Conservation (phyloP, 75 land plant genomes). For the Cupressus sempervirens region DNA sequence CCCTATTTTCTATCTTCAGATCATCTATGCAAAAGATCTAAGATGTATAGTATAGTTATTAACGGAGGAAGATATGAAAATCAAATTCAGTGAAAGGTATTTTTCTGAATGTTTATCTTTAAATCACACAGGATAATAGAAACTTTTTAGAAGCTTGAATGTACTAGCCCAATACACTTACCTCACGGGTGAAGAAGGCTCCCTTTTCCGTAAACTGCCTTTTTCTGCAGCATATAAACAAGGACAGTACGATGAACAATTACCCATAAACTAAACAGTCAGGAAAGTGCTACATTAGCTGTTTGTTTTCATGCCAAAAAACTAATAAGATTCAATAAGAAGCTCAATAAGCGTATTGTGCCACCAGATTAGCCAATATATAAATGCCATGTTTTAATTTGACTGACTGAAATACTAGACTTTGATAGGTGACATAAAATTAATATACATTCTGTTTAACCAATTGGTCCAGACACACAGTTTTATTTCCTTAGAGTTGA, state of each 20-base stretch:
- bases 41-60: neutral
- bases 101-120: neutral
- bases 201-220: neutral
- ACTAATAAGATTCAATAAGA: neutral
- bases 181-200: constrained; percentile 6
- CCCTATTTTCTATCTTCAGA: neutral
- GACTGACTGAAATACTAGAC: neutral
- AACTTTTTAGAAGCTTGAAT: neutral
- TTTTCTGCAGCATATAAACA: constrained; percentile 2
- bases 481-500: neutral
- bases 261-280: neutral
- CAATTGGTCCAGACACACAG: neutral
- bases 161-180: neutral
- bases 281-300: neutral
- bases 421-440: neutral
- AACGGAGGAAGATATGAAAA: neutral
- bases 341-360: neutral
- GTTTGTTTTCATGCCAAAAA: neutral
- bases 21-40: neutral
- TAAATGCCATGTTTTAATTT: neutral
- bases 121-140: neutral
- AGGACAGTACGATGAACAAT: neutral
- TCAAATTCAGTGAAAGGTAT: neutral
- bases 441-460: neutral
- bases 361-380: neutral